These are phyloP conservation scores for Citropsis articulata DNA, from an alignment of 345 rosid species.

Conservation along the genomic window DNA sequence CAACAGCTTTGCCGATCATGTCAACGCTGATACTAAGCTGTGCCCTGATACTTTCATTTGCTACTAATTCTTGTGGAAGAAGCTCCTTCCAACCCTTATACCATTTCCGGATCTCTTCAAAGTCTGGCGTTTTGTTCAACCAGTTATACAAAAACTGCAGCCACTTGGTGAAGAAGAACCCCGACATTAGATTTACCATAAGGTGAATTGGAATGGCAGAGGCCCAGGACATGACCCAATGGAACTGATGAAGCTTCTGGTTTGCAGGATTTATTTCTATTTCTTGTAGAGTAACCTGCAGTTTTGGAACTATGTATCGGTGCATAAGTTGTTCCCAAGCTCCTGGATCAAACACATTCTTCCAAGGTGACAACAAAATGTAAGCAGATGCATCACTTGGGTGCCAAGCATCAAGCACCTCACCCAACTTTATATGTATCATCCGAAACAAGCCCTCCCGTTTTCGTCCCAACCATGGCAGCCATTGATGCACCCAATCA, in stretches of 20 bases:
- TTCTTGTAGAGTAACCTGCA: constrained; percentile 77
- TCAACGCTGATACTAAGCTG: constrained; percentile 17
- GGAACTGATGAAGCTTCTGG: constrained; percentile 66
- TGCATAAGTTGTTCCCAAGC: constrained; percentile 93
- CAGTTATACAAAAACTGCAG: constrained; percentile 77
- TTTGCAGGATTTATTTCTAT: constrained; percentile 27
- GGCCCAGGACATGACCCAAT: constrained; percentile 87
- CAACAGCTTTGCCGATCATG: constrained; percentile 72
- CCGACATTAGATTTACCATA: constrained; percentile 83
- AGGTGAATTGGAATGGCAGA: constrained; percentile 74
- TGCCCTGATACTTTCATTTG: constrained; percentile 53
- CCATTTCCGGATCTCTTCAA: constrained; percentile 74
- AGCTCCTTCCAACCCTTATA: constrained; percentile 69
- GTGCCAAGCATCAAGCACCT: constrained; percentile 86
- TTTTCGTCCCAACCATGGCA: constrained; percentile 74
- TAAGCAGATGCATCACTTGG: constrained; percentile 79
- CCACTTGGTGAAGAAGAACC: constrained; percentile 84
- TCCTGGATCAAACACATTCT: constrained; percentile 72
- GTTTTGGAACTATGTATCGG: constrained; percentile 82
- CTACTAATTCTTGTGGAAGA: too few species aligned
- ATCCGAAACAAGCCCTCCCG: too few species aligned
- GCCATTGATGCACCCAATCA: constrained; percentile 96
- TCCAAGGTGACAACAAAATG: constrained; percentile 84
- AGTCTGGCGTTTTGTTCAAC: constrained; percentile 65
- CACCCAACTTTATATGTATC: constrained; percentile 44